Percentiles rank a stretch among this genome's conserved stretches.
phyloP scores from a whole-genome alignment of 2,329 filamentous ascomycete genomes.

The Colletotrichum plurivorum region DNA sequence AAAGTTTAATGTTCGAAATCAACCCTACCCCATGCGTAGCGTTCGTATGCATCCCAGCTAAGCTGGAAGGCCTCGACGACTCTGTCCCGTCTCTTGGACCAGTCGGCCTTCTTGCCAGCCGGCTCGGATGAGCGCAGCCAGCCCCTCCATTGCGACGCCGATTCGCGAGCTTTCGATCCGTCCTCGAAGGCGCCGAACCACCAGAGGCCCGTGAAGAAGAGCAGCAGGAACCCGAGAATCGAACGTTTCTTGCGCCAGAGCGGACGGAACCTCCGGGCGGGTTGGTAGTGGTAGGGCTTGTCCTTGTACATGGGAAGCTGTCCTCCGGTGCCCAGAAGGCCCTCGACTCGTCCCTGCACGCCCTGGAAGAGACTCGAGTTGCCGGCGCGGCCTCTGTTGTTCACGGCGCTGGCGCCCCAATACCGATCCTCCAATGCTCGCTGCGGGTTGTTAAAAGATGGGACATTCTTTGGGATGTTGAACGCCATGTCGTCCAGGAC shows the following conservation, averaged over 20 bases:
- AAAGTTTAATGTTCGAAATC: neutral
- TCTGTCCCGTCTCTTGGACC: slow-evolving; percentile 81
- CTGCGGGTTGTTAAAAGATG: slow-evolving; percentile 76
- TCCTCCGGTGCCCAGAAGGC: slow-evolving; percentile 72
- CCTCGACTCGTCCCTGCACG: slow-evolving; percentile 74
- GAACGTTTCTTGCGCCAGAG: slow-evolving; percentile 75
- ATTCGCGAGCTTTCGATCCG: slow-evolving; percentile 47
- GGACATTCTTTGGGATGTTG: slow-evolving; percentile 77
- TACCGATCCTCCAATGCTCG: slow-evolving; percentile 75
- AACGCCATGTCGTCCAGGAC: slow-evolving; percentile 74
- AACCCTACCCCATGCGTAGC: slow-evolving; percentile 90
- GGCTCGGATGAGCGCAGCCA: slow-evolving; percentile 69
- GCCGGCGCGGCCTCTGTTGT: slow-evolving; percentile 56
- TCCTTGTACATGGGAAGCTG: slow-evolving; percentile 98
- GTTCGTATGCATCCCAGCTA: slow-evolving; percentile 94
- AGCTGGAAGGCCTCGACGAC: slow-evolving; percentile 92
- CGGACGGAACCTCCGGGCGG: slow-evolving; percentile 70
- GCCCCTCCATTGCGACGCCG: slow-evolving; percentile 62
- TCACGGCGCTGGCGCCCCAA: slow-evolving; percentile 70
- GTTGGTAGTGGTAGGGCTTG: slow-evolving; percentile 86
- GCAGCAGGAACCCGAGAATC: slow-evolving; percentile 66
- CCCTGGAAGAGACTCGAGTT: slow-evolving; percentile 60
- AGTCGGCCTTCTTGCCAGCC: slow-evolving; percentile 70
- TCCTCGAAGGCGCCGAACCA: slow-evolving; percentile 75
- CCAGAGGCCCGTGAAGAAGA: slow-evolving; percentile 74